Base-by-base conservation (phyloP, 192 early-diverging fungal species). In the Cetraspora pellucida region DNA sequence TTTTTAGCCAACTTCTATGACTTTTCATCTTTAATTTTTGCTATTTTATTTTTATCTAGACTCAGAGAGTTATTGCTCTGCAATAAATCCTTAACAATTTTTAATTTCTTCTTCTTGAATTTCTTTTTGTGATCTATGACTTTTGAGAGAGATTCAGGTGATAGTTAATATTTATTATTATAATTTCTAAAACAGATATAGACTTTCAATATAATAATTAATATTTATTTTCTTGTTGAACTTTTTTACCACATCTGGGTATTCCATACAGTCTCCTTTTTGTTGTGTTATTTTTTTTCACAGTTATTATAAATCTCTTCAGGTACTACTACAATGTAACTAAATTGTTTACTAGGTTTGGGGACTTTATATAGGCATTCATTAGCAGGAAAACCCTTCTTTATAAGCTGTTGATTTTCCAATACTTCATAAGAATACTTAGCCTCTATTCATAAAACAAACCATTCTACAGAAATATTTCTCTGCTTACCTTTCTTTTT, bases 241-340 rank as follows among this genome's bases (percentile, higher is more conserved):
- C 1, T 28, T 28, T 54, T 54, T 72, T 5, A 27, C 69, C 25
- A 72, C 50, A 54, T 52, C 49, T 28, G 69, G 49, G 10, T 52
- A 72, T 50, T 72, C 52, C 69, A 72, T 72, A 54, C 23, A 30
- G 17, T 72, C 52, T 2, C 69, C 47, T 57, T 19, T n/a, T 72
- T 50, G 0, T 14, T 11, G 2, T 52, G 25, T 44, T 28, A 72
- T 31, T 31, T 57, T 57, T 11, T 43, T 46, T 43, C 44, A 3
- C 11, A 46, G 1, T 44, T 0, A 45, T 67, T 43, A 43, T 46
- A 67, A 4, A 4, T 0, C 2, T 67, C 45, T 45, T 47, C 5
- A 10, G 4, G 1, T 45, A 30, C n/a, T 17, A 50, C 49, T 4
- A 72, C 49, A 1, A 72, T 25, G 28, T 55, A 72, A 0, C 3